Conservation (phyloP, 768 basidiomycete species). For the Podaxis sp. region DNA sequence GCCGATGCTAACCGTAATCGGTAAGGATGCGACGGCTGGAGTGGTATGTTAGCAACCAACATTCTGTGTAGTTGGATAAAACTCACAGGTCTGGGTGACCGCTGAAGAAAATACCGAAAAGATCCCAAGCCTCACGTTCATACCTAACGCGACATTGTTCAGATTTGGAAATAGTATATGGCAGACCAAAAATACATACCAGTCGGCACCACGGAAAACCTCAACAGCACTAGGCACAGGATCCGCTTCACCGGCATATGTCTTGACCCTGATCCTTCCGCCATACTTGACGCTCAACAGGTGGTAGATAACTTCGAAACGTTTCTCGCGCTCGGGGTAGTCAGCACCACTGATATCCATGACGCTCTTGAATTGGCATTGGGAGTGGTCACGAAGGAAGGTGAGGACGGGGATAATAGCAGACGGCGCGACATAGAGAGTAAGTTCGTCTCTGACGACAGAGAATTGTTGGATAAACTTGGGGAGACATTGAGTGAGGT, state of each 20-base stretch:
- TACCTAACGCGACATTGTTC: conserved; percentile 49
- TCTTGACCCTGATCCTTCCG: conserved; percentile 93
- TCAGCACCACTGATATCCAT: conserved; percentile 97
- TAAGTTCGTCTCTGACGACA: conserved; percentile 92
- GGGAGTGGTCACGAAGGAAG: conserved; percentile 92
- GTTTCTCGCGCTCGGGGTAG: conserved; percentile 86
- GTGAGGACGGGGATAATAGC: conserved; percentile 81
- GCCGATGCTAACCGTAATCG: conserved; percentile 73
- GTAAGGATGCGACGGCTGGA: conserved; percentile 91
- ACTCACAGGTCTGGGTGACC: conserved; percentile 94
- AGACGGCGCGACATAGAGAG: conserved; percentile 80
- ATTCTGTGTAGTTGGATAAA: background rate
- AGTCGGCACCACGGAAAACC: conserved; percentile 89
- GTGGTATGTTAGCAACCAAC: conserved; percentile 14
- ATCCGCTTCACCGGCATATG: conserved; percentile 91
- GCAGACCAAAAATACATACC: conserved; percentile 42
- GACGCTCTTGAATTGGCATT: conserved; percentile 88
- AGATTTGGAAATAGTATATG: background rate
- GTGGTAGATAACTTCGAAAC: conserved; percentile 98
- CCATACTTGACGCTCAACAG: conserved; percentile 75
- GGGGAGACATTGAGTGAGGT: conserved; percentile 88
- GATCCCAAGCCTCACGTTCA: conserved; percentile 97
- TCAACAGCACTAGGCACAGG: conserved; percentile 79
- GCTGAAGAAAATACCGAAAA: conserved; percentile 95
- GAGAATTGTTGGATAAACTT: conserved; percentile 99